These are phyloP conservation scores for Excoecaria cochinchinensis DNA, from an alignment of 345 rosid species.

Conservation along the genomic window DNA sequence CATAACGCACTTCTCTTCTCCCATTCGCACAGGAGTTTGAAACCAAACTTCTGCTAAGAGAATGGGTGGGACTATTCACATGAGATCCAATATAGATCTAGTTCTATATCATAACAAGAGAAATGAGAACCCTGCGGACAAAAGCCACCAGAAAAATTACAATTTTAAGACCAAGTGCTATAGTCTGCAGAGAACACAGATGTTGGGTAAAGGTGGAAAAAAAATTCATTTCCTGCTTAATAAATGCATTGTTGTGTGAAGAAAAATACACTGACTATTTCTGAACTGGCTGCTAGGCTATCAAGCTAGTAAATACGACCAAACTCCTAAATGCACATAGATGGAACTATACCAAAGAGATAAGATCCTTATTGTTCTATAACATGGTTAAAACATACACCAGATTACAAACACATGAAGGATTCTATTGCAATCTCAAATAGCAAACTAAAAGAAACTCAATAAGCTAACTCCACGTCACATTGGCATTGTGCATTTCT, in stretches of 20 bases:
- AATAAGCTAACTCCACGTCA: slow-evolving; percentile 38
- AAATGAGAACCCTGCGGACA: not conserved
- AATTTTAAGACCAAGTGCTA: not conserved
- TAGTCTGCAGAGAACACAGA: not conserved
- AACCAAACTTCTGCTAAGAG: no score
- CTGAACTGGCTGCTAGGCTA: not conserved
- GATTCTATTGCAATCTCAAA: slow-evolving; percentile 23
- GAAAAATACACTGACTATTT: not conserved
- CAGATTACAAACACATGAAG: slow-evolving; percentile 38
- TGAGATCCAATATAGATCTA: not conserved
- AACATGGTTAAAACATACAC: slow-evolving; percentile 31
- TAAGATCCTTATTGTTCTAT: slow-evolving; percentile 26
- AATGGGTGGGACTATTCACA: no score
- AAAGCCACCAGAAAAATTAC: not conserved
- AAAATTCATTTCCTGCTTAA: not conserved
- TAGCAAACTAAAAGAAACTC: slow-evolving; percentile 14
- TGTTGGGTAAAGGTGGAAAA: not conserved
- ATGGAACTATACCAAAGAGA: slow-evolving; percentile 18
- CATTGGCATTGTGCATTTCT: slow-evolving; percentile 88
- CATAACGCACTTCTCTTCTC: no score
- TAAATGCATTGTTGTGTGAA: not conserved
- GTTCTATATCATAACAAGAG: not conserved
- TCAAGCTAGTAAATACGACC: not conserved
- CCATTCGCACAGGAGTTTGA: no score
- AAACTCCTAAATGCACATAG: not conserved